A percentile compares a stretch with the other conserved stretches of the same genome.
These are phyloP conservation scores for Exophiala oligosperma DNA, from an alignment of 2,329 filamentous ascomycete species.

Conservation along the genomic window DNA sequence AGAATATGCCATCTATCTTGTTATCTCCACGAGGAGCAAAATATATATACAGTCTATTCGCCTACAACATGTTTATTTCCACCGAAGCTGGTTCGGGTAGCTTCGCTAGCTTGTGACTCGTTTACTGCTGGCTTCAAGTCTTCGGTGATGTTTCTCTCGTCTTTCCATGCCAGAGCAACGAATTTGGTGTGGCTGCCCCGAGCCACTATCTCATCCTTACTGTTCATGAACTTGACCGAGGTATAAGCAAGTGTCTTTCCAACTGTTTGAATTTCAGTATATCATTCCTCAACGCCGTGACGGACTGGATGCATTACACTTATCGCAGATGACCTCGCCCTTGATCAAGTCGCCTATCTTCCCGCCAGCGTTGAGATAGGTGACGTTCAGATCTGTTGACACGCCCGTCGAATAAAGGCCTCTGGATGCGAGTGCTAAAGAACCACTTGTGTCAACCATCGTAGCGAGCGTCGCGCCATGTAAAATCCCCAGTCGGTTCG, in stretches of 20 bases:
- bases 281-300: background rate
- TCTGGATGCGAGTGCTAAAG: constrained; percentile 64
- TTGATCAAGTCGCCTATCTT: constrained; percentile 61
- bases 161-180: constrained; percentile 61
- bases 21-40: constrained; percentile 44
- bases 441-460: constrained; percentile 66
- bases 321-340: constrained; percentile 65
- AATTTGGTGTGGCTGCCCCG: constrained; percentile 69
- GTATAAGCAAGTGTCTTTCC: constrained; percentile 67
- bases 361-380: constrained; percentile 64
- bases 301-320: constrained; percentile 48
- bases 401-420: constrained; percentile 67
- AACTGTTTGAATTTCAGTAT: constrained; percentile 41
- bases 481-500: constrained; percentile 65
- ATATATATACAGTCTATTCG: constrained; percentile 2
- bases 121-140: constrained; percentile 48
- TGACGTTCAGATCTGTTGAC: constrained; percentile 66
- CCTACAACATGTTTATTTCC: background rate
- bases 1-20: constrained; percentile 40
- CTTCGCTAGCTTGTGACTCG: constrained; percentile 23
- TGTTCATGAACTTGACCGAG: constrained; percentile 61
- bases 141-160: constrained; percentile 61
- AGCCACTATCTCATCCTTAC: constrained; percentile 60
- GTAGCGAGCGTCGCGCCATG: constrained; percentile 68
- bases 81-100: constrained; percentile 15